Base-by-base conservation (phyloP, 257 asterid species). In the Lantana camara region DNA sequence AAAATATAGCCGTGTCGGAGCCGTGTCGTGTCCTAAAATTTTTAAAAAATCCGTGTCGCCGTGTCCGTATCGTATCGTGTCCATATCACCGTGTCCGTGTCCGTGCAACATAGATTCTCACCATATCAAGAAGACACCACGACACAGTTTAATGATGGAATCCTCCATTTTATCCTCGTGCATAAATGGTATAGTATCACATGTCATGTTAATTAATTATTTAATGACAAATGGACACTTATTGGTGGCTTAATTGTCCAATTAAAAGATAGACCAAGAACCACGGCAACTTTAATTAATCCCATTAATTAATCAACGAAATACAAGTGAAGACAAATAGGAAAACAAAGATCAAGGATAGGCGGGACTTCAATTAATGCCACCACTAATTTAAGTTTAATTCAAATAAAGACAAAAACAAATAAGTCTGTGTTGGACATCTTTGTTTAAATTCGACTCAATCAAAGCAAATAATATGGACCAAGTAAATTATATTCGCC, bases 341-440 rank as follows among this genome's bases (percentile, higher is more conserved):
- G 13, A 37, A 46, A 17, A 20, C 24, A 21, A 24, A 54, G 70
- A 67, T 67, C 54, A 73, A 48, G 65, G 56, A 55, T 68, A 40
- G 63, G 20, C 51, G 23, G 49, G 49, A 34, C 55, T 59, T 46
- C 3, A 10, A 32, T 30, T 59, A 71, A 20, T 47, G 40, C 37
- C 55, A 67, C 67, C 56, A 47, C 53, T 30, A 11, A 21, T 2
- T 12, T 32, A 15, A 48, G 41, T 30, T 40, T 23, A 34, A 63
- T 59, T 60, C 64, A 57, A 57, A 57, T 37, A 24, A 44, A 44
- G 64, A 64, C 75, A 49, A 68, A 54, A 57, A 22, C 19, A 34
- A 23, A 9, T 47, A 63, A n/a, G n/a, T n/a, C n/a, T n/a, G n/a
- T n/a, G n/a, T n/a, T n/a, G n/a, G n/a, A n/a, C n/a, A n/a, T n/a